Conservation (phyloP, 2,329 filamentous ascomycete genomes). For the Verticillium albo-atrum region DNA sequence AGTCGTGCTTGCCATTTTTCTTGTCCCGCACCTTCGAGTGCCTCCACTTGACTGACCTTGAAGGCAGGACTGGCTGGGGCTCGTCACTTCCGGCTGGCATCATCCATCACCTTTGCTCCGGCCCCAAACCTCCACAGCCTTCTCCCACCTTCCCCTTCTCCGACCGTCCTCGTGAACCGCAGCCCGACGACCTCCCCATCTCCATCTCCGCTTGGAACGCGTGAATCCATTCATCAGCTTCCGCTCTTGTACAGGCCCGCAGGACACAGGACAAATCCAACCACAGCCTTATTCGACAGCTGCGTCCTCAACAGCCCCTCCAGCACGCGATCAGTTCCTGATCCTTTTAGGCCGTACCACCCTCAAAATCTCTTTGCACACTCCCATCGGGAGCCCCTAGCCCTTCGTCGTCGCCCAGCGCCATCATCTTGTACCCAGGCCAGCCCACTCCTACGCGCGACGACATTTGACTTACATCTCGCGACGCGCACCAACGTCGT, state of each 20-base stretch:
- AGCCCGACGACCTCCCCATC: neutral
- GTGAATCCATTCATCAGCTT: neutral
- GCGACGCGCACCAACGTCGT: neutral
- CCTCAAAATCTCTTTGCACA: neutral
- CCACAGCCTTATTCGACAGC: neutral
- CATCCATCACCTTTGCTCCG: neutral
- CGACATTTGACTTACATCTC: neutral
- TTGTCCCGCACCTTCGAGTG: neutral
- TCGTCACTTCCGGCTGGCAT: neutral
- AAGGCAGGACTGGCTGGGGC: neutral
- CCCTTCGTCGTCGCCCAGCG: neutral
- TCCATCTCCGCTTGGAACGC: neutral
- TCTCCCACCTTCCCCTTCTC: neutral
- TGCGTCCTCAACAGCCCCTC: neutral
- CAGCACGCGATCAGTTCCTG: neutral
- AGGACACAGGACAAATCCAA: neutral
- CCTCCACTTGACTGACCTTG: neutral
- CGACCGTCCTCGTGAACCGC: neutral
- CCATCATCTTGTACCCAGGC: neutral
- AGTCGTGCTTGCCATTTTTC: neutral
- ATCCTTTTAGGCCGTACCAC: neutral
- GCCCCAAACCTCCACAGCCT: neutral
- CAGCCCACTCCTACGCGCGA: neutral
- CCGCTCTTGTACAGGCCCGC: neutral
- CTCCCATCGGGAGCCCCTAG: neutral